Base-by-base conservation (phyloP, 208 protist genomes). In the Trypanosoma grayi region DNA sequence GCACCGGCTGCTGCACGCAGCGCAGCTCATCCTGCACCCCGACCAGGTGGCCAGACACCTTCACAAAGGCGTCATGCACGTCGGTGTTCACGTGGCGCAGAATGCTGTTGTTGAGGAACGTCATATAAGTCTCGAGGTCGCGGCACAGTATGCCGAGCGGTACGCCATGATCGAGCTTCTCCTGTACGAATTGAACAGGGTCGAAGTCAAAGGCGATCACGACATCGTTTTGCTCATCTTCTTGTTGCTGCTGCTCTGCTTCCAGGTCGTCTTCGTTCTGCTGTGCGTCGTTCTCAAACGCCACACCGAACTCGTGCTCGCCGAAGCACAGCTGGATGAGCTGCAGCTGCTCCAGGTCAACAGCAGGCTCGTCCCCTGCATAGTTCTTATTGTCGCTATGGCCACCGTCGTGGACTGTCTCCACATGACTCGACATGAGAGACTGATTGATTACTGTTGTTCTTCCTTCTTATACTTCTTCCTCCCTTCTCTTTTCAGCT, bases 281-380 rank as follows among this genome's bases (percentile, higher is more conserved):
- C 22, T 65, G 14, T 13, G 22, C 30, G 39, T 67, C 46, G 10
- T 65, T 70, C 2, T 87, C 71, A 25, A 84, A 54, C 0, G 69
- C 45, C n/a, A 94, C 79, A 57, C 83, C 88, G 57, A 94, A 92
- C 66, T 94, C 88, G 36, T 90, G 78, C 57, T 94, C 85, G 36
- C 72, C 74, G 66, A 94, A 94, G 64, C 88, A 94, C 0, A 94
- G 70, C 57, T 94, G 80, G 46, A 92, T 83, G 33, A 94, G 79
- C 31, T 88, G 71, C 11, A 94, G 70, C 48, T 92, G 77, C 57
- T 90, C 71, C 54, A 71, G 22, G 31, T 63, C 65, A 9, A 65
- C 48, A 9, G 2, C 39, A 37, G n/a, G 16, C 4, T 41, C 36
- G 44, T 7, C 14, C 18, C 2, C 33, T 11, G 11, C 22, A 30